Evolutionary conservation across 768 basidiomycete species (phyloP).

Genomic region (Amanita rubescens): DNA sequence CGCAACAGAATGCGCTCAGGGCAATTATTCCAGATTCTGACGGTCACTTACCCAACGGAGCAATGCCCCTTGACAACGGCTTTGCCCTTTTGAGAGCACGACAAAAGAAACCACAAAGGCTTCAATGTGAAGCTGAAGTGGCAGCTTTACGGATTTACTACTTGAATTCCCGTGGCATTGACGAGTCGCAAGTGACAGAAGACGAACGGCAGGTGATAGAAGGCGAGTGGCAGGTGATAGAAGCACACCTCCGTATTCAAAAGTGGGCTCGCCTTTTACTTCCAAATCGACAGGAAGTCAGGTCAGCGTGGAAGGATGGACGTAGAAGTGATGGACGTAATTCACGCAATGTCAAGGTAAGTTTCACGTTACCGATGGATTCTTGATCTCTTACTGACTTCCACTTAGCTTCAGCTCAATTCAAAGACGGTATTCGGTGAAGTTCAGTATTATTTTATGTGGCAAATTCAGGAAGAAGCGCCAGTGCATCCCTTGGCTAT

Average conservation of each 20-base stretch:
- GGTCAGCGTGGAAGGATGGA: conserved; percentile 13
- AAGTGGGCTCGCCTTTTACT: conserved; percentile 13
- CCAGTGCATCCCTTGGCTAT: conserved; percentile 1
- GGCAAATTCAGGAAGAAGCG: neutral
- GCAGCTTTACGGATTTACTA: neutral
- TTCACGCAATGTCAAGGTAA: conserved; percentile 8
- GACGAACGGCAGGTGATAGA: no score
- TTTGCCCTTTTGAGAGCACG: neutral
- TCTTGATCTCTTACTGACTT: neutral
- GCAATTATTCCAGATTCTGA: conserved; percentile 10
- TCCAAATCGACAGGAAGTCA: conserved; percentile 14
- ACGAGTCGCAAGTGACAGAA: no score
- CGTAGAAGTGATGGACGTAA: neutral
- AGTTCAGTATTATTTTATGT: neutral
- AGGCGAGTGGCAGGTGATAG: neutral
- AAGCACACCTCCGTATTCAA: neutral
- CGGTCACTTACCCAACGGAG: neutral
- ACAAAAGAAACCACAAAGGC: neutral
- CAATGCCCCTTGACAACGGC: neutral
- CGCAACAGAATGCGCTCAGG: conserved; percentile 12
- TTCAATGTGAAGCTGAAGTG: neutral
- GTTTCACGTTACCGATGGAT: neutral
- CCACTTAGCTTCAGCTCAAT: neutral
- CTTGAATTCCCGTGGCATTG: no score
- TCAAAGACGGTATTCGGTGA: neutral